phyloP scores from a whole-genome alignment of 345 rosid species.

The Acer campestre region DNA sequence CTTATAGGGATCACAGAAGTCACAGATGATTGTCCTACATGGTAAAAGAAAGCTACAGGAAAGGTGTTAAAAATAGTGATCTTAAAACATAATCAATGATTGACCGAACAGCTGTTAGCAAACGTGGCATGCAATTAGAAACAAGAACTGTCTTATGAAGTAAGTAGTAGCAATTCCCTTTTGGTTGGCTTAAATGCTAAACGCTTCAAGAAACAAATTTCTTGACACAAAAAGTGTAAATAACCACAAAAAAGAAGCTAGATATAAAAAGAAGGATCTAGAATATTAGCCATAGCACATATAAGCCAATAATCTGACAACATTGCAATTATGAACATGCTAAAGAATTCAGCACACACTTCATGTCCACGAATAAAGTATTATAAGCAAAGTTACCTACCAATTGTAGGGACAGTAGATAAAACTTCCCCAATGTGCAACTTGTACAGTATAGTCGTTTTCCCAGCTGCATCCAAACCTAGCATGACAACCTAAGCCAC shows the following conservation, averaged over 20 bases:
- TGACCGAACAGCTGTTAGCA: background rate
- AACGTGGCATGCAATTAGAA: background rate
- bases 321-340: background rate
- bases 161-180: background rate
- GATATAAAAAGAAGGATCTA: background rate
- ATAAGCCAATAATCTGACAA: background rate
- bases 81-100: background rate
- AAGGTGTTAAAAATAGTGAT: background rate
- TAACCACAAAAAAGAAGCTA: background rate
- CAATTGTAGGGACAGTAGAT: slow-evolving; percentile 97
- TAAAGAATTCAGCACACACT: background rate
- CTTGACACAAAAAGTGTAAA: background rate
- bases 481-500: slow-evolving; percentile 89
- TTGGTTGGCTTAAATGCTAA: background rate
- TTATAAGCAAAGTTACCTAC: slow-evolving; percentile 38
- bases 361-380: background rate
- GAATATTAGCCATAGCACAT: background rate
- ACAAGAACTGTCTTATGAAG: background rate
- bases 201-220: background rate
- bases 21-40: background rate
- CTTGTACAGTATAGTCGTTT: slow-evolving; percentile 95
- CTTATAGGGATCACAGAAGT: background rate
- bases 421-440: slow-evolving; percentile 97
- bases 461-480: slow-evolving; percentile 97
- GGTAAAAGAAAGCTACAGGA: background rate